phyloP scores from a whole-genome alignment of 2,329 filamentous ascomycete species.

The Trichoderma afroharzianum region DNA sequence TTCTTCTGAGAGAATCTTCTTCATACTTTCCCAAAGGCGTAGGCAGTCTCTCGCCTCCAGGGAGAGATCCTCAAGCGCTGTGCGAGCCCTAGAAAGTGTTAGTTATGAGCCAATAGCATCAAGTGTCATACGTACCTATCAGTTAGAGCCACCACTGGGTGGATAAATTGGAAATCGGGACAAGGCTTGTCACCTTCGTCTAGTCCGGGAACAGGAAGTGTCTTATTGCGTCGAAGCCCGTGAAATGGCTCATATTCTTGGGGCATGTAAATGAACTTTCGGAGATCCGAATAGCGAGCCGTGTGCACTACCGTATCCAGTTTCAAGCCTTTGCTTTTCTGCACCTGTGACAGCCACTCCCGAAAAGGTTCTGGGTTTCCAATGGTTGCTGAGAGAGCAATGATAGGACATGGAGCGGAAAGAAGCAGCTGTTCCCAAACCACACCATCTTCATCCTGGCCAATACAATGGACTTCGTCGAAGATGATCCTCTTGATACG shows the following conservation, averaged over 20 bases:
- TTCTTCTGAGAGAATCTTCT: not conserved
- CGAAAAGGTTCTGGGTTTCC: slow-evolving; percentile 70
- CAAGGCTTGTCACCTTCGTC: slow-evolving; percentile 34
- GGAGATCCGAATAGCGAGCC: slow-evolving; percentile 70
- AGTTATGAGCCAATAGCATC: not conserved
- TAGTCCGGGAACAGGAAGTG: slow-evolving; percentile 43
- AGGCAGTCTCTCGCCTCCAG: slow-evolving; percentile 16
- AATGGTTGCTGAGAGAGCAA: slow-evolving; percentile 75
- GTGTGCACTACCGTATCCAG: slow-evolving; percentile 66
- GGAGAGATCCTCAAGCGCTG: slow-evolving; percentile 11
- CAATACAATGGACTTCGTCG: slow-evolving; percentile 78
- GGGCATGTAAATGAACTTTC: slow-evolving; percentile 67
- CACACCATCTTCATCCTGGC: slow-evolving; percentile 70
- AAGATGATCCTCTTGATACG: slow-evolving; percentile 74
- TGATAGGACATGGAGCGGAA: slow-evolving; percentile 70
- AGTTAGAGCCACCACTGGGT: slow-evolving; percentile 62
- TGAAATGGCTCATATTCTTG: slow-evolving; percentile 47
- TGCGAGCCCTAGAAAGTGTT: slow-evolving; percentile 1
- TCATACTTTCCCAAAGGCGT: not conserved
- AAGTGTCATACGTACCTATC: slow-evolving; percentile 41
- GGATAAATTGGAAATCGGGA: slow-evolving; percentile 55
- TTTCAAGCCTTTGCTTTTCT: slow-evolving; percentile 59
- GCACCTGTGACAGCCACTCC: slow-evolving; percentile 62
- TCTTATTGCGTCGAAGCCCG: slow-evolving; percentile 43
- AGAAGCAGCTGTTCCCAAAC: slow-evolving; percentile 77